Evolutionary conservation across 2,329 filamentous ascomycete genomes (phyloP).

Genomic region (Neopestalotiopsis clavispora): DNA sequence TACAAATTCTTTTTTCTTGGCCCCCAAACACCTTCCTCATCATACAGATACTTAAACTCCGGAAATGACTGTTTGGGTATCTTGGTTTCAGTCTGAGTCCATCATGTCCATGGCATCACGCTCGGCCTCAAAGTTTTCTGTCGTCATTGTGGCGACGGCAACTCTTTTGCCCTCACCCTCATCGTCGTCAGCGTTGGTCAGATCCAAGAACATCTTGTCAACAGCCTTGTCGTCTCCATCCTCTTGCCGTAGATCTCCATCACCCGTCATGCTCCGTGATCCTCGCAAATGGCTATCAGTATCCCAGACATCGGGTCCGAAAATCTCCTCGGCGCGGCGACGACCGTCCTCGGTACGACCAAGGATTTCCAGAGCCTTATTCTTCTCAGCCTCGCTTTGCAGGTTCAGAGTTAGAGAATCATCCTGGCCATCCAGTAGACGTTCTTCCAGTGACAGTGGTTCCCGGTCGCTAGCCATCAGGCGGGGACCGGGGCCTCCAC

Average conservation of each 20-base stretch:
- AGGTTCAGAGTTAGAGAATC: slow-evolving; percentile 52
- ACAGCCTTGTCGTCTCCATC: slow-evolving; percentile 54
- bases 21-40: background rate
- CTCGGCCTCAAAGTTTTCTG: slow-evolving; percentile 39
- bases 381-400: slow-evolving; percentile 50
- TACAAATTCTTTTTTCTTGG: background rate
- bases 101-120: slow-evolving; percentile 40
- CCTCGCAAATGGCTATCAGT: slow-evolving; percentile 24
- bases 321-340: slow-evolving; percentile 56
- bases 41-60: background rate
- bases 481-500: slow-evolving; percentile 43
- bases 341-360: slow-evolving; percentile 54
- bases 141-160: slow-evolving; percentile 36
- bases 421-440: slow-evolving; percentile 52
- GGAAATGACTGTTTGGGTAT: background rate
- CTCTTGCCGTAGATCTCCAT: slow-evolving; percentile 26
- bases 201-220: slow-evolving; percentile 61
- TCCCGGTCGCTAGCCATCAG: slow-evolving; percentile 44
- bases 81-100: slow-evolving; percentile 28
- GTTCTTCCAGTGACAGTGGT: slow-evolving; percentile 53
- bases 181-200: slow-evolving; percentile 58
- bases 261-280: slow-evolving; percentile 31
- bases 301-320: slow-evolving; percentile 55
- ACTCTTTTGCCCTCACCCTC: slow-evolving; percentile 43
- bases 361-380: slow-evolving; percentile 58